These are phyloP conservation scores for Salix exigua DNA, from an alignment of 345 rosid species.

Conservation along the genomic window DNA sequence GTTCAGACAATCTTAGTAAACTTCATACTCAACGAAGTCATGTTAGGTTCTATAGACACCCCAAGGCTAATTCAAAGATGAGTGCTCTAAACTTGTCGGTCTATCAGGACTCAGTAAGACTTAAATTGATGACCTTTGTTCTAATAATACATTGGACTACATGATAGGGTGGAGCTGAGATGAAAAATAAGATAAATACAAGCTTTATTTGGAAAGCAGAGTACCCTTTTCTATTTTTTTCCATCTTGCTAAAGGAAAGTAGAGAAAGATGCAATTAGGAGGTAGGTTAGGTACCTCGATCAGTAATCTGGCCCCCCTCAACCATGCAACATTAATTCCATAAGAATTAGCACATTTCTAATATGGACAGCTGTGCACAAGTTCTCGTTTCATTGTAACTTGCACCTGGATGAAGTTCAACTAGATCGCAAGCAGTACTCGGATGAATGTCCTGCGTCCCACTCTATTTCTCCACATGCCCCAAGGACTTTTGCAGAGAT, in stretches of 20 bases:
- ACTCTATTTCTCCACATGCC: conserved; percentile 62
- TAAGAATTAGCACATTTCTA: not conserved
- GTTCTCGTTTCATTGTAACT: not conserved
- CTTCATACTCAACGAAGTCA: too few relatives aligned
- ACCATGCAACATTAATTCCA: not conserved
- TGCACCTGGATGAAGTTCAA: conserved; percentile 12
- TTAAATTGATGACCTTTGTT: too few relatives aligned
- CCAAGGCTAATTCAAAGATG: too few relatives aligned
- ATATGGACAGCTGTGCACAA: not conserved
- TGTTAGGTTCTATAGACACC: too few relatives aligned
- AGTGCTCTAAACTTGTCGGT: too few relatives aligned
- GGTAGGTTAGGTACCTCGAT: not conserved
- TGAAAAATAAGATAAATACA: too few relatives aligned
- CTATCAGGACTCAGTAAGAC: too few relatives aligned
- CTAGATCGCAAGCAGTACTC: conserved; percentile 36
- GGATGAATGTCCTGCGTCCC: conserved; percentile 36
- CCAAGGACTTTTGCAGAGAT: conserved; percentile 51
- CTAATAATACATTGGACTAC: too few relatives aligned
- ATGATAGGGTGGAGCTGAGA: too few relatives aligned
- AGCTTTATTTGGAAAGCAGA: too few relatives aligned
- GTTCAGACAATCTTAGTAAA: too few relatives aligned
- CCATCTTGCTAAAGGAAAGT: not conserved
- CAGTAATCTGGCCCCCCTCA: not conserved
- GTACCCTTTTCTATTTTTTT: not conserved
- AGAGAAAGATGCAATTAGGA: not conserved